Conservation (phyloP, 2,329 filamentous ascomycete species). For the Aspergillus quadricinctus region DNA sequence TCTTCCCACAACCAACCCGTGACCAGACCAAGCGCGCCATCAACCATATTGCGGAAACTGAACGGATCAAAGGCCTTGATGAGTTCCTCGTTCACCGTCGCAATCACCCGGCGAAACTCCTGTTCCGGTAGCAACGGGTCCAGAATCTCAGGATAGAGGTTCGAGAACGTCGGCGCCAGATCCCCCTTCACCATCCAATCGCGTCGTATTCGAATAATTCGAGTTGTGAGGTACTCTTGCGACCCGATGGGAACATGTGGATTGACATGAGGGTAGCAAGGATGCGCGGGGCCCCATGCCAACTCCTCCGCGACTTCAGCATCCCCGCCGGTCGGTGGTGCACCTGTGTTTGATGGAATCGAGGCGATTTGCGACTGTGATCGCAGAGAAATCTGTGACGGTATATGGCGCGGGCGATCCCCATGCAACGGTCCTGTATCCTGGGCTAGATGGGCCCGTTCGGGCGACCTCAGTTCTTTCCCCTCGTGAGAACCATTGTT, state of each 20-base stretch:
- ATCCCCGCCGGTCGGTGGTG: conserved; percentile 38
- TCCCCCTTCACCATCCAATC: conserved; percentile 92
- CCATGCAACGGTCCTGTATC: conserved; percentile 15
- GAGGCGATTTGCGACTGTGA: conserved; percentile 38
- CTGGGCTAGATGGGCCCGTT: conserved; percentile 26
- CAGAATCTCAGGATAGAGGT: conserved; percentile 92
- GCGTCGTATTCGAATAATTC: conserved; percentile 83
- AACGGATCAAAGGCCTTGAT: conserved; percentile 76
- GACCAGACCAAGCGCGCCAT: conserved; percentile 71
- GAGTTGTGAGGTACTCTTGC: conserved; percentile 68
- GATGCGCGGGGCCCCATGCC: conserved; percentile 89
- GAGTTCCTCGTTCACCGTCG: conserved; percentile 75
- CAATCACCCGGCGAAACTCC: conserved; percentile 78
- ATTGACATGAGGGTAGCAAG: conserved; percentile 90
- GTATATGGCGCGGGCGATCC: conserved; percentile 34
- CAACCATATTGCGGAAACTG: conserved; percentile 69
- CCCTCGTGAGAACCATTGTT: conserved; percentile 23
- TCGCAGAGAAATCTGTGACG: conserved; percentile 39
- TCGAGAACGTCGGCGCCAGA: conserved; percentile 86
- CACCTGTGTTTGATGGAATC: conserved; percentile 33
- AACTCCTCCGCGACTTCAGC: conserved; percentile 62
- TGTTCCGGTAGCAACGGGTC: conserved; percentile 80
- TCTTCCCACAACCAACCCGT: conserved; percentile 98
- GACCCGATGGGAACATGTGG: conserved; percentile 80
- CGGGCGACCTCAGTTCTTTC: conserved; percentile 26